These are phyloP conservation scores for Tulasnella sp. DNA, from an alignment of 768 basidiomycete genomes.

Conservation along the genomic window DNA sequence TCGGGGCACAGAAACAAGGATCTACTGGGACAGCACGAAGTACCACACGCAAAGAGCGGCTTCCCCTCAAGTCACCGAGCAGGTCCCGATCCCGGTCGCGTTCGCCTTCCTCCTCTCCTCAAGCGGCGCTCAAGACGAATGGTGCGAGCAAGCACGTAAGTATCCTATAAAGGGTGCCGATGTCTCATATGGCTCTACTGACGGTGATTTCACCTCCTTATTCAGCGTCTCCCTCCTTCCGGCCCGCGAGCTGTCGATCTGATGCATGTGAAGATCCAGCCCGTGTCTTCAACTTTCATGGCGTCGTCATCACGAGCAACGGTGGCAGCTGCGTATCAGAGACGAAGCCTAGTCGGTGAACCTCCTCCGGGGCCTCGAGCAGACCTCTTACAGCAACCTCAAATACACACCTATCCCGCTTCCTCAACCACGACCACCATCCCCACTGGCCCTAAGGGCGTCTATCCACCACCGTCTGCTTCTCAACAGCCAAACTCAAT, in stretches of 20 bases:
- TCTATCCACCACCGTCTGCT: constrained; percentile 8
- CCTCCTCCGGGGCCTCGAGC: constrained; percentile 7
- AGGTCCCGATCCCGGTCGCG: constrained; percentile 2
- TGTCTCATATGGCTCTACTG: no score
- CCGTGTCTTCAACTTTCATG: constrained; percentile 2
- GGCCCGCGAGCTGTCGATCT: constrained; percentile 12
- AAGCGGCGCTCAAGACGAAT: constrained; percentile 1
- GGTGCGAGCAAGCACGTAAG: constrained; percentile 11
- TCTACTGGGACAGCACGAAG: not conserved
- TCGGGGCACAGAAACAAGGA: not conserved
- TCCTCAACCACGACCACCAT: not conserved
- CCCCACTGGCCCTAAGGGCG: constrained; percentile 4
- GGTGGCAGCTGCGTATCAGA: constrained; percentile 6
- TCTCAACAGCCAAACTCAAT: not conserved
- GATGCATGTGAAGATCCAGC: constrained; percentile 1
- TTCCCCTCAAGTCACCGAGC: not conserved
- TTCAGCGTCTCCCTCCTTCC: constrained; percentile 12
- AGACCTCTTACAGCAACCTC: not conserved
- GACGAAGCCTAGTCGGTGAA: constrained; percentile 1
- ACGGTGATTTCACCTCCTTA: no score
- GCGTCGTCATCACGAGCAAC: constrained; percentile 1
- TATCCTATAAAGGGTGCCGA: not conserved
- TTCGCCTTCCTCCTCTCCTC: constrained; percentile 11
- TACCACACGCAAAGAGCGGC: not conserved
- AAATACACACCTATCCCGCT: not conserved